A percentile compares a stretch with the other conserved stretches of the same genome.
Conservation (phyloP, 2,329 filamentous ascomycete genomes). For the Cladophialophora chaetospira region DNA sequence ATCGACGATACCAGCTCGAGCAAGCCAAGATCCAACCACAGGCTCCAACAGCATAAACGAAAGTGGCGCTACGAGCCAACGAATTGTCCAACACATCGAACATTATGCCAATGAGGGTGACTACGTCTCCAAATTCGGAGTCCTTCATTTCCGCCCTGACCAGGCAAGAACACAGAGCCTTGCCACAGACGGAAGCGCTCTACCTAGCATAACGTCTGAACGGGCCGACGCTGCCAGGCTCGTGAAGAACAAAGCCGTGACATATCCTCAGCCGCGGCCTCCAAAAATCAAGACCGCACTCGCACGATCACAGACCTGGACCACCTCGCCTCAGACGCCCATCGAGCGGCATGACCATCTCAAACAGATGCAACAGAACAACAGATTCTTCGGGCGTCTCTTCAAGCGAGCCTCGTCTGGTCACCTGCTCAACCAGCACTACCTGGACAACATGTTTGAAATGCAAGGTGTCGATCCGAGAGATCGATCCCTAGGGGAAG, state of each 20-base stretch:
- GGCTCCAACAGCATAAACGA: constrained; percentile 3
- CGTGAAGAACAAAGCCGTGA: neutral
- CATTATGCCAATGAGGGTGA: constrained; percentile 77
- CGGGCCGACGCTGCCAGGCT: neutral
- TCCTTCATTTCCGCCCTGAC: constrained; percentile 56
- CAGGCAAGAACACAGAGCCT: neutral
- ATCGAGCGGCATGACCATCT: neutral
- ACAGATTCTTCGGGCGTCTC: constrained; percentile 52
- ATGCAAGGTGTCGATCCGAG: constrained; percentile 30
- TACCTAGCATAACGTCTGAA: neutral
- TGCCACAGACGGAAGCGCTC: neutral
- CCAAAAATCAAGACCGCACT: neutral
- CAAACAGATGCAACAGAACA: constrained; percentile 35
- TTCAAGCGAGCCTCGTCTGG: constrained; percentile 48
- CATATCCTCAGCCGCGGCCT: neutral
- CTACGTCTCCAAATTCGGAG: constrained; percentile 73
- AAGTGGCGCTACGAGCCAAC: constrained; percentile 37
- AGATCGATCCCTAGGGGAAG: constrained; percentile 21
- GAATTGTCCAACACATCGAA: constrained; percentile 70
- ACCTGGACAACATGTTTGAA: constrained; percentile 47
- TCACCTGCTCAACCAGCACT: constrained; percentile 50
- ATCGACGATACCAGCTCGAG: neutral
- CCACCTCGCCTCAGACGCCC: constrained; percentile 13
- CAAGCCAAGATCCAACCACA: neutral
- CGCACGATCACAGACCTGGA: neutral